Base-by-base conservation (phyloP, 140 eudicot genomes). In the Flaveria floridana region DNA sequence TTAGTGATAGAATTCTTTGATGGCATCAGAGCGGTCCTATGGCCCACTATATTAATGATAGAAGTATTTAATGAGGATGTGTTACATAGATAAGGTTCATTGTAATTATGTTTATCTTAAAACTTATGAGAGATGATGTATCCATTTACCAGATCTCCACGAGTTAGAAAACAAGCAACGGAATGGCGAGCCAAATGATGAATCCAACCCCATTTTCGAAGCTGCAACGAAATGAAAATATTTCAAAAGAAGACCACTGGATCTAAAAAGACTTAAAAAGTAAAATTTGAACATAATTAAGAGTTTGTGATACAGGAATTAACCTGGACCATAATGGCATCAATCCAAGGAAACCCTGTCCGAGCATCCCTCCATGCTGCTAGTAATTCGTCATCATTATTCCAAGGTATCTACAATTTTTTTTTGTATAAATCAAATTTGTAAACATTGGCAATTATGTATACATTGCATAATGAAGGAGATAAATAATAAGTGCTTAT, bases 311-410 rank as follows among this genome's bases (percentile, higher is more conserved):
- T 25, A 44, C 28, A 26, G 19, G 26, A 30, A 71, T 34, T 65
- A 77, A 89, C 97, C 96, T 91, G 97, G 75, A 88, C 84, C 97
- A 91, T 91, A 76, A 88, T 86, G 76, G 97, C 96, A 80, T 88
- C 97, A 53, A 88, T 91, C 97, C 97, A 91, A 72, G 97, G 97
- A 82, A 81, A 91, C 19, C 97, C 97, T 26, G 97, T 91, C 82
- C 83, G 82, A 51, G 85, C 84, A 87, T 88, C 97, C 75, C 97
- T 84, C 97, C 97, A 91, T 70, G 89, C 96, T 1, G 85, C 87
- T 42, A 91, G 83, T 83, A 91, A 63, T 42, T 84, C 84, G 18
- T 86, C 88, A 72, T 89, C 88, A 21, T 85, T 82, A 37, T 87
- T 87, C 97, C 97, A 91, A 46, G 96, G 97, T 79, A 91, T 84